Base-by-base conservation (phyloP, 2,329 filamentous ascomycete species). In the Metarhizium brunneum region DNA sequence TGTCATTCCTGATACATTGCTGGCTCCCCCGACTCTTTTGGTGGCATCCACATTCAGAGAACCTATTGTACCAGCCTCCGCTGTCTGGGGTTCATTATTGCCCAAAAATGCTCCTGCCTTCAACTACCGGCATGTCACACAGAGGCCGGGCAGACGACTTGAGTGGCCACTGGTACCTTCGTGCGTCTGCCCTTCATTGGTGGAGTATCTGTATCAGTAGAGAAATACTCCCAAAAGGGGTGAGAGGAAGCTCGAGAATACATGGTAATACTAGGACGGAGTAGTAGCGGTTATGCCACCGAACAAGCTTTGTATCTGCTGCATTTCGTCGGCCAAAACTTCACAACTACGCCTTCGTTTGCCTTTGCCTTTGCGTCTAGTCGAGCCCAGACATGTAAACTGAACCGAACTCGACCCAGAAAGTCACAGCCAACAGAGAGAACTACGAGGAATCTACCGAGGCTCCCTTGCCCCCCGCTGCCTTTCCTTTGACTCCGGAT, bases 371-470 rank as follows among this genome's bases (percentile, higher is more conserved):
- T 35, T 35, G 32, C 32, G 32, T 35, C 6, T 7, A 11, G 32
- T 35, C 32, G 32, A 35, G 32, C 10, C 32, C 10, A 7, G 14
- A 6, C 13, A 16, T 48, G 45, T 54, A 56, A 52, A 58, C 53
- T 56, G 59, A 59, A 56, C 56, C 60, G 57, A 61, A 57, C 55
- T 54, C 68, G 66, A 69, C 67, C 69, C 65, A 69, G 63, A 69
- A 64, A 47, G 25, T 8, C 42, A 25, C 25, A 25, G 25, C 25
- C 25, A 25, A 35, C 32, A 35, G 32, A 36, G 30, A 40, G 43
- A 5, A 5, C 20, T 38, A 25, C 38, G 14, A 53, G 54, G 55
- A 57, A 56, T 52, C 62, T 57, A 57, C 57, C 58, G 56, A 57
- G 52, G 48, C 49, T 55, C 57, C 59, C 57, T 57, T 56, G 55